Evolutionary conservation across 805 yeast species (phyloP), one percentile per base, ranked within the genome.

Genomic region (Limtongia smithiae): DNA sequence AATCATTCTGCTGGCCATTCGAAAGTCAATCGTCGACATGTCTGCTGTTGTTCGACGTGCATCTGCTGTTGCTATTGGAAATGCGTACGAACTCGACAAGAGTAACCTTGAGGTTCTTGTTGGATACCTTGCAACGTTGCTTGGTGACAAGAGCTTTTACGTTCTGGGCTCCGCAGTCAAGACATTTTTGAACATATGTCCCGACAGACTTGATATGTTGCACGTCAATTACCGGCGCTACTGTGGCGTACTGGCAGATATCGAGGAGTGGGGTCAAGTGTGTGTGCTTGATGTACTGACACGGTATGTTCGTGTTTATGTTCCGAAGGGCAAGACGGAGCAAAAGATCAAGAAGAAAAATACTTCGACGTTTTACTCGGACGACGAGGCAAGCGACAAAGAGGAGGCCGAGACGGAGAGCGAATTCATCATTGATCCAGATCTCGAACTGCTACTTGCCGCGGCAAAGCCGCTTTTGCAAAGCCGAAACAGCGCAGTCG

Each of bases 41-140:
- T 81, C 93, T 7, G 81, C 95, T 0, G 63, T 76, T 14, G 98
- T 93, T 2, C 75, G 97, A 55, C 71, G 82, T 30, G 83, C 95
- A 1, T 79, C 91, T 1, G 89, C 91, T 1, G 73, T 83, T 41
- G 85, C 95, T 0, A 72, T 89, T 28, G 75, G 80, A 3, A 87
- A 85, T 46, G 64, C 80, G 25, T 71, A 65, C 51, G 72, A 71
- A 46, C 68, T 74, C 7, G 74, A 71, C 12, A 65, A 73, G 2
- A 69, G 78, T 1, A 69, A 71, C 31, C 66, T 68, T 18, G 71
- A 69, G 7, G 85, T 81, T 46, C 65, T 87, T 31, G 57, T 74
- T 7, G 77, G 70, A 1, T 48, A 50, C 35, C 65, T 90, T 39
- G 66, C 72, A 17, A 70, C 69, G 37, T 68, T 90, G 15, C 65